Conservation (phyloP, 2,329 filamentous ascomycete species). For the Fusarium solani-melongenae region DNA sequence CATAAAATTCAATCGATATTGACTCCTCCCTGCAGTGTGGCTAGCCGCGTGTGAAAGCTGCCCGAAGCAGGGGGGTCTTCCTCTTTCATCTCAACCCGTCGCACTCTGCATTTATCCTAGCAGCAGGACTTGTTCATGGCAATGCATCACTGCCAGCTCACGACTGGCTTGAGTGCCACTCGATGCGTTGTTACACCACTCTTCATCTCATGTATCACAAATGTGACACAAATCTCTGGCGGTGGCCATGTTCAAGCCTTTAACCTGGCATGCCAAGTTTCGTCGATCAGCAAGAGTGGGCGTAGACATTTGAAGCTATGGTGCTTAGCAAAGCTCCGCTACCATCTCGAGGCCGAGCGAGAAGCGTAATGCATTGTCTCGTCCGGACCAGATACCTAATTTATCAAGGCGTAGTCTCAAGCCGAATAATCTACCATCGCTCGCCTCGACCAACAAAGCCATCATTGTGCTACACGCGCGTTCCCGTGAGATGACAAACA, state of each 20-base stretch:
- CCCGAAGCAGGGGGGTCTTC: background rate
- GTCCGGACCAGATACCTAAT: background rate
- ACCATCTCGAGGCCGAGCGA: background rate
- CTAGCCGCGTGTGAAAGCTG: background rate
- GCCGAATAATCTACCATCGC: background rate
- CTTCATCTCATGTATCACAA: slow-evolving; percentile 16
- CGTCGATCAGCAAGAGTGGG: background rate
- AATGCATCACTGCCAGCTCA: slow-evolving; percentile 14
- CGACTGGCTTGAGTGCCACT: slow-evolving; percentile 16
- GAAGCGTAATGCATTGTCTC: background rate
- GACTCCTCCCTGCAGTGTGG: background rate
- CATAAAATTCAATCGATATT: background rate
- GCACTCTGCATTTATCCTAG: background rate
- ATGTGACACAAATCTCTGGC: slow-evolving; percentile 13
- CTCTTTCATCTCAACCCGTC: slow-evolving; percentile 4
- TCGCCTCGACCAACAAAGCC: background rate
- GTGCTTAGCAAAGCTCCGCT: background rate
- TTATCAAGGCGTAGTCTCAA: background rate
- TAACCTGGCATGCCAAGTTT: background rate
- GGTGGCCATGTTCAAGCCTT: slow-evolving; percentile 18
- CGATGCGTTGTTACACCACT: slow-evolving; percentile 23
- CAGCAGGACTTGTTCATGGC: slow-evolving; percentile 1
- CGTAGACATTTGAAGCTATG: background rate
- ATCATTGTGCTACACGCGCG: slow-evolving; percentile 26
- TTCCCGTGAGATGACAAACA: slow-evolving; percentile 37